Evolutionary conservation across 257 asterid genomes (phyloP), one percentile per base, ranked within the genome.

Genomic region (Solanum phureja): DNA sequence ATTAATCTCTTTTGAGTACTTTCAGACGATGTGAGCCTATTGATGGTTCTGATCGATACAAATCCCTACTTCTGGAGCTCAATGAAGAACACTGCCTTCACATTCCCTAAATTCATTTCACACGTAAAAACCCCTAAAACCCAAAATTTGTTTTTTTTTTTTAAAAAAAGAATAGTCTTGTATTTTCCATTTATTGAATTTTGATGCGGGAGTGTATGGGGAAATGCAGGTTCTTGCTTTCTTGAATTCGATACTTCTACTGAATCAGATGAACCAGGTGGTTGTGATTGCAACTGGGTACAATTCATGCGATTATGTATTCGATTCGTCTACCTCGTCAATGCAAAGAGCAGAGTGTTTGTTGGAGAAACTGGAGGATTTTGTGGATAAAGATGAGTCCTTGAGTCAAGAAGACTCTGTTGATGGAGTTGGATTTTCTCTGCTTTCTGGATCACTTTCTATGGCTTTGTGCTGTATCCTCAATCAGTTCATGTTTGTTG

Each of bases 401-500:
- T 83, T 92, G 81, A 93, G 95, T 87, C 88, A 86, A 85, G 98
- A 93, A 75, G 93, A 91, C 74, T 92, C 91, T 7, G 95, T 93
- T 14, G 92, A 91, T 86, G 96, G 95, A 44, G 94, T 94, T 16
- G 93, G 95, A 49, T 90, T 91, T 90, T 92, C 99, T 1, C 96
- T 96, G 87, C 98, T 95, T 35, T 94, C 98, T 33, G 98, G 98
- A 81, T 94, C 98, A 83, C 97, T 96, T 66, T 96, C 99, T 31
- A 94, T 95, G 98, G 99, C 99, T 12, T 92, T 96, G n/a, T 96
- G 98, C 86, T 95, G 98, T 96, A 96, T 96, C 98, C 98, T 92
- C 56, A 18, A 16, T 49, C 23, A 33, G 40, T 75, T 66, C 35
- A 42, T 49, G 76, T 76, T 14, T 40, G 6, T 18, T 71, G 11